phyloP scores from a whole-genome alignment of 2,329 filamentous ascomycete genomes.

The Ophiostoma ulmi region DNA sequence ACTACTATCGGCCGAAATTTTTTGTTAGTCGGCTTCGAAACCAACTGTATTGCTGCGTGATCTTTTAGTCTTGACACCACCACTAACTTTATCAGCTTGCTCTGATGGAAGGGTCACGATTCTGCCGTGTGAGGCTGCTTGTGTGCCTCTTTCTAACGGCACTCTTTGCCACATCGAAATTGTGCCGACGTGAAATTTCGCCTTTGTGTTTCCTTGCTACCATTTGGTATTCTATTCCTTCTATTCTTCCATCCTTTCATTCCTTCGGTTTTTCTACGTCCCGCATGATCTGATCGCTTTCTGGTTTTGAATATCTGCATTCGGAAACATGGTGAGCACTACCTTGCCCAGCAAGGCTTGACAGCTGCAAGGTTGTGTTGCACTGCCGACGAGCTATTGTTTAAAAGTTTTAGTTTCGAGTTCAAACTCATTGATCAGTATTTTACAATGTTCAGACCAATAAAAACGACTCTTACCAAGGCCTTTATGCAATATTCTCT shows the following conservation, averaged over 20 bases:
- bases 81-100: not conserved
- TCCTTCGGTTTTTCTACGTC: not conserved
- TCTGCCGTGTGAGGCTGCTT: not conserved
- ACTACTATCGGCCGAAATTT: no score
- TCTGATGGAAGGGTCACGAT: not conserved
- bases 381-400: not conserved
- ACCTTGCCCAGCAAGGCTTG: not conserved
- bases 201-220: not conserved
- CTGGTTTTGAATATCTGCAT: not conserved
- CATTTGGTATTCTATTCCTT: not conserved
- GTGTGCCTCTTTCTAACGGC: not conserved
- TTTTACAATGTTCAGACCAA: no score
- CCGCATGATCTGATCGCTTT: not conserved
- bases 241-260: not conserved
- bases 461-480: not conserved
- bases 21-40: no score
- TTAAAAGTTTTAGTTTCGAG: no score
- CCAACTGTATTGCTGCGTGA: no score
- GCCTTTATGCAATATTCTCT: not conserved
- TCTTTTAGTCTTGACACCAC: not conserved
- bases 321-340: not conserved
- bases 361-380: not conserved
- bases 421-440: no score
- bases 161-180: not conserved
- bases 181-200: not conserved